Base-by-base conservation (phyloP, 768 basidiomycete species). In the Hortiboletus campestris region DNA sequence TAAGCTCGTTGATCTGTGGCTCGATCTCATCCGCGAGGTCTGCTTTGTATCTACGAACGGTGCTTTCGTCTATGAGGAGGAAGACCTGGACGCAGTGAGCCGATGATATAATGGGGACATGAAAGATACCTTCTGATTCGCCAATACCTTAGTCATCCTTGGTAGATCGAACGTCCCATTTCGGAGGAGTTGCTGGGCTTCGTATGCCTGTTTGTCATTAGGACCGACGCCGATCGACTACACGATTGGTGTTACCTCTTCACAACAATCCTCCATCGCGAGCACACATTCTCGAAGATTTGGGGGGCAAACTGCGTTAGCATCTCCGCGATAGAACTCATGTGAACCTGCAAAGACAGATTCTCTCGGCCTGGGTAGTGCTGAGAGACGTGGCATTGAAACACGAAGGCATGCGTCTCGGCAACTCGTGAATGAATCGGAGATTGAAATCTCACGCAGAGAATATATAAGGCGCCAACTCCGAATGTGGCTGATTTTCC, bases 21-120 rank as follows among this genome's bases (percentile, higher is more conserved):
- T 92, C 90, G 11, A 93, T 83, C 67, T 91, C 90, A 49, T 89
- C 87, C 1, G 82, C 84, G 39, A 92, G 76, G 41, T 86, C 85
- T 2, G 84, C 72, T 64, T 91, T 90, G 74, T 92, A 91, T 69
- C 75, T 78, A 50, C 80, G 79, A n/a, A 91, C 80, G 0, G 84
- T 88, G 13, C 76, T 78, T 67, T 92, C 89, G 50, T 88, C 83
- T 2, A 90, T 77, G 11, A 93, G 80, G 17, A 89, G 72, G 65
- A 88, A 92, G 0, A 89, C 83, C 90, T 93, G 52, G 11, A 29
- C 11, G n/a, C 38, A 11, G 56, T 69, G 20, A 62, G 49, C 3
- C 10, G 6, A 28, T 6, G 47, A 51, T 31, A 47, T 25, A 14
- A 43, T 20, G 25, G 16, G 17, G 28, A 55, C 17, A 36, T 13